These are phyloP conservation scores for Phoma sp. DNA, from an alignment of 2,329 filamentous ascomycete species.

Conservation along the genomic window DNA sequence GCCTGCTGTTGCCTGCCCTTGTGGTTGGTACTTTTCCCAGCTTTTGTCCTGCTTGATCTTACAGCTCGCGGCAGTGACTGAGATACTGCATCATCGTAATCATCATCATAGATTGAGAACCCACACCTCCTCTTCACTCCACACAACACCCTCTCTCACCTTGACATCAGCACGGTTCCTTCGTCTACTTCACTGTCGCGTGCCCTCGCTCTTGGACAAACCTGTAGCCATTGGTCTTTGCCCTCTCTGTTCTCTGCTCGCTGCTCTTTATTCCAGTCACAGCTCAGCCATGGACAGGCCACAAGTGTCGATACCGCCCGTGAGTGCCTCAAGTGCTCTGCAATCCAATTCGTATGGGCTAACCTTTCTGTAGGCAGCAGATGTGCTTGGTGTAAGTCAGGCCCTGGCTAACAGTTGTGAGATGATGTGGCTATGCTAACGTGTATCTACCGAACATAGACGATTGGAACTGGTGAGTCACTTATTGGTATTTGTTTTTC, in stretches of 20 bases:
- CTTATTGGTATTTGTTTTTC: not conserved
- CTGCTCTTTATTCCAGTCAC: not conserved
- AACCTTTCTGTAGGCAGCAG: slow-evolving; percentile 43
- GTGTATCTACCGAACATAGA: slow-evolving; percentile 28
- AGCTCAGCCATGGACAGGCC: slow-evolving; percentile 33
- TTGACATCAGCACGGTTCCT: not conserved
- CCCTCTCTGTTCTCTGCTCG: not conserved
- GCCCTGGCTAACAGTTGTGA: not conserved
- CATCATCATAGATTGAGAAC: not conserved
- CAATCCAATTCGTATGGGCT: slow-evolving; percentile 17
- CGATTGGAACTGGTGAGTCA: slow-evolving; percentile 47
- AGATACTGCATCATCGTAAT: not conserved
- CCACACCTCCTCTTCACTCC: not conserved
- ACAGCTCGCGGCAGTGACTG: slow-evolving; percentile 1
- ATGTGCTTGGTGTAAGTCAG: slow-evolving; percentile 47
- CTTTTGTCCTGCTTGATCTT: slow-evolving; percentile 4
- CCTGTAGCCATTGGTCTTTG: not conserved
- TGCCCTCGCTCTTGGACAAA: not conserved
- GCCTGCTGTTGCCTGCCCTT: slow-evolving; percentile 20
- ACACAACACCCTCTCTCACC: not conserved
- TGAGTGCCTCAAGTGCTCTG: slow-evolving; percentile 16
- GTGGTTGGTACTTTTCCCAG: slow-evolving; percentile 17
- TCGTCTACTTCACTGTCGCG: not conserved
- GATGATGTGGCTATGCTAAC: slow-evolving; percentile 22
- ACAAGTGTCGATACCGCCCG: slow-evolving; percentile 45